Evolutionary conservation across 208 protist species (phyloP), one percentile per base, ranked within the genome.

Genomic region (Novymonas esmeraldas): DNA sequence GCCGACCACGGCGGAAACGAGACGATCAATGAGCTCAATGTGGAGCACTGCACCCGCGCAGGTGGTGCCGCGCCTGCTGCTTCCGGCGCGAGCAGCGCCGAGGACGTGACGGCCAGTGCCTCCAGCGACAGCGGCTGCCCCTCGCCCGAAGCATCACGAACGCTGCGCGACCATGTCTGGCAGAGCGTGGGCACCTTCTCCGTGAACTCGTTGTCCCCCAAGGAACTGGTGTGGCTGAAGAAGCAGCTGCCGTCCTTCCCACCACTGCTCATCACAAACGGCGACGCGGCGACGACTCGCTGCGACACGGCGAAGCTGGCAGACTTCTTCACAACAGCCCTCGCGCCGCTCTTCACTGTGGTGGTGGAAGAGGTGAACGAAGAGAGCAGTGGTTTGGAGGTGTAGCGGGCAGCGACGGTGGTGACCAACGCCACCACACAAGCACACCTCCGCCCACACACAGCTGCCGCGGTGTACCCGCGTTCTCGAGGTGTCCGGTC

Each of bases 151-250:
- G 20, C 26, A 11, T 0, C 29, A 22, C 49, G 56, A 26, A 26
- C 33, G 14, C 0, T 28, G 33, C 29, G 64, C 6, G 44, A 69
- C 20, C 55, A 78, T 48, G 65, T 51, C 3, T 86, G 79, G 76
- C 72, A 51, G 20, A 49, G 48, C 18, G 79, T 85, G 20, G 84
- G 78, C 20, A 70, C 61, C 22, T 84, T 94, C 38, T 42, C 55
- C 2, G 24, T 75, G 0, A 56, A 57, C 38, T 57, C 65, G 0
- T 60, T 94, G n/a, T 64, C 56, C 16, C 41, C 78, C 0, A 72
- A 67, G 59, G 85, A 94, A 36, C 55, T 91, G n/a, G 24, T 87
- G 39, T 94, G 88, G 88, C 64, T 94, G 13, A 88, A 82, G 62
- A 79, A 78, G 70, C 54, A 87, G 63, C 44, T 79, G 10, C 38